Percentiles rank a stretch among this genome's conserved stretches.
These are phyloP conservation scores for Cucumis melo DNA, from an alignment of 306 rosid genomes.

Conservation along the genomic window DNA sequence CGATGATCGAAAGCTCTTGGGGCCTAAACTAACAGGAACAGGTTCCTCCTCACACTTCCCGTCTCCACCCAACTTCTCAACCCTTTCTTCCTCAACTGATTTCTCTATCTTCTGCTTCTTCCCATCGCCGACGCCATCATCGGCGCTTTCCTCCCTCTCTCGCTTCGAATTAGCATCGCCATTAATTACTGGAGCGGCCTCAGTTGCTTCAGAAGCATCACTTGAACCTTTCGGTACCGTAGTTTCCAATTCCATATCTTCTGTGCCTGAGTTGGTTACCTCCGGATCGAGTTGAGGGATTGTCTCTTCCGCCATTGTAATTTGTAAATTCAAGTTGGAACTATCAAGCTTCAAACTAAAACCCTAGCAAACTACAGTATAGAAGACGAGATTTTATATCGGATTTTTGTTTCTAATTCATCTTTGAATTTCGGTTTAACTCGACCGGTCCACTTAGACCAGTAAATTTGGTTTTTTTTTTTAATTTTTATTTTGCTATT, in stretches of 20 bases:
- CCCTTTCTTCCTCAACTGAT: conserved; percentile 25
- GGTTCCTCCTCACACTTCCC: conserved; percentile 18
- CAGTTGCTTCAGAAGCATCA: not conserved
- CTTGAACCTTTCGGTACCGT: not conserved
- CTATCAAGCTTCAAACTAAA: not conserved
- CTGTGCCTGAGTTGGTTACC: not conserved
- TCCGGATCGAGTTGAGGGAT: not conserved
- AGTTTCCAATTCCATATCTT: conserved; percentile 2
- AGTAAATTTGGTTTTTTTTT: not conserved
- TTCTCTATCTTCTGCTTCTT: conserved; percentile 30
- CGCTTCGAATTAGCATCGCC: conserved; percentile 8
- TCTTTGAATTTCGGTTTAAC: not conserved
- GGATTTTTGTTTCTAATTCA: not conserved
- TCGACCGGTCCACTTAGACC: not conserved
- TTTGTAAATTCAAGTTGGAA: not conserved
- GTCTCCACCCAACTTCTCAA: conserved; percentile 18
- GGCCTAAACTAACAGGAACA: conserved; percentile 7
- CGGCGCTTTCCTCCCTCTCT: conserved; percentile 4
- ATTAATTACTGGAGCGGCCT: not conserved
- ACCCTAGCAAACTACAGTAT: not conserved
- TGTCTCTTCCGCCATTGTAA: conserved; percentile 9
- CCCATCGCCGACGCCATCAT: not conserved
- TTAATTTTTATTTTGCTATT: too few species aligned
- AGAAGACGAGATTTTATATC: not conserved
- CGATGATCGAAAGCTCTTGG: conserved; percentile 6